Base-by-base conservation (phyloP, 495 filamentous ascomycete species). In the Neurospora sp. region DNA sequence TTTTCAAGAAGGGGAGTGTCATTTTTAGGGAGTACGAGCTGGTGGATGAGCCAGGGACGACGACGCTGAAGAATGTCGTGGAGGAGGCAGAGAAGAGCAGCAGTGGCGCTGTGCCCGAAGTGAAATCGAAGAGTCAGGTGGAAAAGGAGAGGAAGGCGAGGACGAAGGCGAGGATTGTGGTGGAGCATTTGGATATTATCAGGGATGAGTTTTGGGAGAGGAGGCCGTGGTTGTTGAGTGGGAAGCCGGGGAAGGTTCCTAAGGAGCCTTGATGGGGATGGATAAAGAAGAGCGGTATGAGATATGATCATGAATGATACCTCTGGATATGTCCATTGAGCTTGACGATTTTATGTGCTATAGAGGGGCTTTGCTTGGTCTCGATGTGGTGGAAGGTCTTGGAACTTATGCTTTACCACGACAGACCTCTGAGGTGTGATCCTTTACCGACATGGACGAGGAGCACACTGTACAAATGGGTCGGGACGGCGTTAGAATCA, bases 1-100 rank as follows among this genome's bases (percentile, higher is more conserved):
- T 96, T 4, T 97, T 90, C 80, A 96, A 91, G 82, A 99, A 98
- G 80, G 96, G 96, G 10, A 98, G 92, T 72, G 91, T 97, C 2
- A 77, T 97, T 9, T 96, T 92, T 77, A 88, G 96, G 73, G 91
- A 94, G 84, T 88, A 88, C 72, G 86, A 88, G 74, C 80, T 88
- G 39, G 86, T 85, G 9, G 85, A 35, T 35, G 35, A 88, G 71
- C 86, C 87, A 4, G 80, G 81, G 4, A 80, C 76, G n/a, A 80
- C 77, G 22, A 22, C n/a, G 44, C n/a, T 11, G 4, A 78, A 83
- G 41, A 82, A 80, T 44, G 73, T 78, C 6, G 76, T 76, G 20
- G 73, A 76, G 14, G 78, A 81, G 71, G 80, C 74, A 1, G 85
- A 86, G 65, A 75, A 80, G 39, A 61, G 2, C 27, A 61, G 2